Percentiles rank a stretch among this genome's conserved stretches.
Evolutionary conservation across 2,329 filamentous ascomycete species (phyloP).

Genomic region (Pseudocercospora vitis): DNA sequence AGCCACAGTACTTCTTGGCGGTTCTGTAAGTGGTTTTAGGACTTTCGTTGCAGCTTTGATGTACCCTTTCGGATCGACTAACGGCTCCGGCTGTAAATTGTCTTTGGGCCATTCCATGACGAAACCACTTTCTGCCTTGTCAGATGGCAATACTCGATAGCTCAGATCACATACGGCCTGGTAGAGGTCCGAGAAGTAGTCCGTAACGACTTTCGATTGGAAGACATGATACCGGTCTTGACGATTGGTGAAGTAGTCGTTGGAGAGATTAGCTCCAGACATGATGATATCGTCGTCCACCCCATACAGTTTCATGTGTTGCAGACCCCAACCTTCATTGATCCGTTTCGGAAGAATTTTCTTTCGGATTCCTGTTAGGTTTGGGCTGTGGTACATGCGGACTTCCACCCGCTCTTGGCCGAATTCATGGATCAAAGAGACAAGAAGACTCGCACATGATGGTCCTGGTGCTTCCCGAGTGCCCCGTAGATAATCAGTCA

Average conservation of each 20-base stretch:
- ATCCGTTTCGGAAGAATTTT: constrained; percentile 81
- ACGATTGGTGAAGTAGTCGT: constrained; percentile 93
- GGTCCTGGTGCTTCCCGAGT: constrained; percentile 84
- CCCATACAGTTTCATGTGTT: constrained; percentile 99
- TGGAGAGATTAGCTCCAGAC: constrained; percentile 89
- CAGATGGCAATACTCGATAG: constrained; percentile 69
- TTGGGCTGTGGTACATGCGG: constrained; percentile 97
- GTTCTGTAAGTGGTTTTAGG: constrained; percentile 66
- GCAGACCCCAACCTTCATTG: constrained; percentile 96
- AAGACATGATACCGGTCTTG: constrained; percentile 95
- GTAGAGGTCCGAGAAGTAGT: constrained; percentile 80
- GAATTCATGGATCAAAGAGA: constrained; percentile 80
- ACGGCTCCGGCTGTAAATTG: constrained; percentile 73
- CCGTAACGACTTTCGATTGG: constrained; percentile 71
- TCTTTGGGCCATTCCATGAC: constrained; percentile 69
- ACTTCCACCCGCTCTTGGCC: constrained; percentile 82
- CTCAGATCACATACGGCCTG: constrained; percentile 75
- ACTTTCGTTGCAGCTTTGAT: constrained; percentile 66
- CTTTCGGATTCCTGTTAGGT: constrained; percentile 83
- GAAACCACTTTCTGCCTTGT: constrained; percentile 50
- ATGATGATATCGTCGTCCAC: constrained; percentile 94
- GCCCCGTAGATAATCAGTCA: constrained; percentile 87
- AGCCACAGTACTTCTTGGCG: constrained; percentile 22
- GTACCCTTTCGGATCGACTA: constrained; percentile 69
- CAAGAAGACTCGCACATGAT: constrained; percentile 85